A percentile compares a stretch with the other conserved stretches of the same genome.
These are phyloP conservation scores for Orbilia ellipsospora DNA, from an alignment of 2,329 filamentous ascomycete species.

Conservation along the genomic window DNA sequence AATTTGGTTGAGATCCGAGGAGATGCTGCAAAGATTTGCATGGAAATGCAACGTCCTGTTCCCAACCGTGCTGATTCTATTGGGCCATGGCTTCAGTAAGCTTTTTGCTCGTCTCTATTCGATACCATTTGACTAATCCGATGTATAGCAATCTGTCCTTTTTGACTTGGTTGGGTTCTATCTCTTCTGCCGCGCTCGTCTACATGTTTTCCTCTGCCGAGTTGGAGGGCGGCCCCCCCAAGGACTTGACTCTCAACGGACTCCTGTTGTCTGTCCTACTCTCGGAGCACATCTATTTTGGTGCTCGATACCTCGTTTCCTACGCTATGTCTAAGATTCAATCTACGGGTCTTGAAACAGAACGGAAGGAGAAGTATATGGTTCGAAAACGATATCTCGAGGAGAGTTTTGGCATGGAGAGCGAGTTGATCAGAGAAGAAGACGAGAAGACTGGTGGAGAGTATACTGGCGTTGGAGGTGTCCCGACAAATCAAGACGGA, in stretches of 20 bases:
- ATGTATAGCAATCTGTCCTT: constrained; percentile 74
- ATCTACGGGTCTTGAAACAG: constrained; percentile 85
- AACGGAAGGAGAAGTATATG: constrained; percentile 81
- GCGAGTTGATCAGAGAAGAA: constrained; percentile 62
- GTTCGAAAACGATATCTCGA: constrained; percentile 83
- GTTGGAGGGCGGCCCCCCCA: constrained; percentile 73
- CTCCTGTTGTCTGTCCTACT: constrained; percentile 84
- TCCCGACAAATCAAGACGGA: constrained; percentile 31
- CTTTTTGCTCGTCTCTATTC: background rate
- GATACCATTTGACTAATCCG: constrained; percentile 12
- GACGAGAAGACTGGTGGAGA: constrained; percentile 34
- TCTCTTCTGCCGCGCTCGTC: constrained; percentile 87
- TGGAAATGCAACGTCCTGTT: constrained; percentile 86
- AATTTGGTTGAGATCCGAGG: constrained; percentile 96
- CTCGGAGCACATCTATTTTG: constrained; percentile 89
- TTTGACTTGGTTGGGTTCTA: constrained; percentile 90
- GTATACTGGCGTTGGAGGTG: constrained; percentile 44
- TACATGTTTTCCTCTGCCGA: constrained; percentile 83
- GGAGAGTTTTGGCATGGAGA: constrained; percentile 73
- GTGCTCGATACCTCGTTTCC: constrained; percentile 77
- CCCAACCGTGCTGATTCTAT: constrained; percentile 93
- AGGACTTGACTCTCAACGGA: constrained; percentile 80
- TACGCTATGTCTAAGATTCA: constrained; percentile 82
- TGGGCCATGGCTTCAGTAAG: constrained; percentile 81
- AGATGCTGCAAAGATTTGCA: constrained; percentile 92